These are phyloP conservation scores for Chamaecyparis obtusa DNA, from an alignment of 75 land plant genomes.

Conservation along the genomic window DNA sequence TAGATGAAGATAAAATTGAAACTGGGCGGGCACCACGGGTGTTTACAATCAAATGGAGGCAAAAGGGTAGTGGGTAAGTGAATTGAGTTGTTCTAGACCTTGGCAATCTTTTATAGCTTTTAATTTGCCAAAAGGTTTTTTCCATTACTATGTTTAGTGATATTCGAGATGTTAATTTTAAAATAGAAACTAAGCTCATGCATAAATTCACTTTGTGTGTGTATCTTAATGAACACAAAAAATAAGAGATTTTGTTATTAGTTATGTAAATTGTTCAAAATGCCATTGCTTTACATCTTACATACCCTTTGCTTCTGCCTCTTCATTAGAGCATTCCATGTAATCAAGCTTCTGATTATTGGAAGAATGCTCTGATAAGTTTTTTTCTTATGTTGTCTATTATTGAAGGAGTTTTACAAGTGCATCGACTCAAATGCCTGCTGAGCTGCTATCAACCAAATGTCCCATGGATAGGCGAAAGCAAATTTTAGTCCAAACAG, in stretches of 20 bases:
- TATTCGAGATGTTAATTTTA: neutral
- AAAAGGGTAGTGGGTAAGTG: slow-evolving; percentile 23
- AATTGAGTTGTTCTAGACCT: neutral
- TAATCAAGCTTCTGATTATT: neutral
- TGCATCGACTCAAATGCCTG: slow-evolving; percentile 35
- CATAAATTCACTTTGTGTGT: neutral
- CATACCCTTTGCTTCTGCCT: neutral
- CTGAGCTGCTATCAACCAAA: slow-evolving; percentile 27
- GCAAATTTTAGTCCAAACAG: slow-evolving; percentile 25
- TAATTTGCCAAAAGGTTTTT: neutral
- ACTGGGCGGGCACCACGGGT: slow-evolving; percentile 29
- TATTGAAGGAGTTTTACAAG: slow-evolving; percentile 32
- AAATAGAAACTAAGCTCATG: neutral
- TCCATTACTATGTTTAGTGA: neutral
- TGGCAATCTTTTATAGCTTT: neutral
- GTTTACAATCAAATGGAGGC: slow-evolving; percentile 40
- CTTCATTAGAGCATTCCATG: neutral
- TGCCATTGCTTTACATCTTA: neutral
- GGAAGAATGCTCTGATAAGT: neutral
- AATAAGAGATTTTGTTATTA: neutral
- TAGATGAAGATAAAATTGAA: slow-evolving; percentile 39
- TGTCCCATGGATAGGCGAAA: slow-evolving; percentile 24
- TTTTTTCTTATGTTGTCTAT: neutral
- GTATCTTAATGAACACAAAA: neutral
- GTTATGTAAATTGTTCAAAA: neutral